A percentile compares a stretch with the other conserved stretches of the same genome.
Conservation (phyloP, 306 rosid genomes). For the Quercus berberidifolia region DNA sequence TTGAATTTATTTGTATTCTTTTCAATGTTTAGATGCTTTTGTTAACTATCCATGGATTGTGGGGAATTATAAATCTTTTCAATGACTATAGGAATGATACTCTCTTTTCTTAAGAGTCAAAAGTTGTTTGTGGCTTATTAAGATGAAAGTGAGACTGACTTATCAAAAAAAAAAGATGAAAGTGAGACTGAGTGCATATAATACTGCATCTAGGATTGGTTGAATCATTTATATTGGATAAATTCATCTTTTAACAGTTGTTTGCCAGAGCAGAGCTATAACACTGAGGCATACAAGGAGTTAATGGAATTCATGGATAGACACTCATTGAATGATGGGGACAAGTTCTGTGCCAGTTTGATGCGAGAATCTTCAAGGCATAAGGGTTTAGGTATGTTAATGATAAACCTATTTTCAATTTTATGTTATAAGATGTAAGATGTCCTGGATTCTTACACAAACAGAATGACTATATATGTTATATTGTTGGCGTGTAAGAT, state of each 20-base stretch:
- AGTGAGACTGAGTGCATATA: no score
- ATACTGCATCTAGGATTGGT: neutral
- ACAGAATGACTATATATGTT: neutral
- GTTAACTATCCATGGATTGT: neutral
- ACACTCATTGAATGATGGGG: conserved; percentile 83
- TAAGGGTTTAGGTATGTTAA: conserved; percentile 55
- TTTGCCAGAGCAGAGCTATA: conserved; percentile 66
- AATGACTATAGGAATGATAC: neutral
- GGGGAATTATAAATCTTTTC: neutral
- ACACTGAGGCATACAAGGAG: conserved; percentile 75
- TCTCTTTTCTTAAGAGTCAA: neutral
- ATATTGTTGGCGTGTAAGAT: neutral
- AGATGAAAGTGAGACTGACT: no score
- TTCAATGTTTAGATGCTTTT: neutral
- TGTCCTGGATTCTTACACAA: neutral
- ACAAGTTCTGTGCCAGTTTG: conserved; percentile 74
- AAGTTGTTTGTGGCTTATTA: neutral
- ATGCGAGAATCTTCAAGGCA: conserved; percentile 92
- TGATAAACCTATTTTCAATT: conserved; percentile 1
- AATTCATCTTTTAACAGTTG: conserved; percentile 20
- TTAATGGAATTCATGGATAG: conserved; percentile 68
- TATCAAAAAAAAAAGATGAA: no score
- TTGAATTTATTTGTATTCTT: neutral
- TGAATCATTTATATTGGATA: neutral
- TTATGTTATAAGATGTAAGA: conserved; percentile 11